phyloP scores from a whole-genome alignment of 306 rosid species.

The Vigna mungo region DNA sequence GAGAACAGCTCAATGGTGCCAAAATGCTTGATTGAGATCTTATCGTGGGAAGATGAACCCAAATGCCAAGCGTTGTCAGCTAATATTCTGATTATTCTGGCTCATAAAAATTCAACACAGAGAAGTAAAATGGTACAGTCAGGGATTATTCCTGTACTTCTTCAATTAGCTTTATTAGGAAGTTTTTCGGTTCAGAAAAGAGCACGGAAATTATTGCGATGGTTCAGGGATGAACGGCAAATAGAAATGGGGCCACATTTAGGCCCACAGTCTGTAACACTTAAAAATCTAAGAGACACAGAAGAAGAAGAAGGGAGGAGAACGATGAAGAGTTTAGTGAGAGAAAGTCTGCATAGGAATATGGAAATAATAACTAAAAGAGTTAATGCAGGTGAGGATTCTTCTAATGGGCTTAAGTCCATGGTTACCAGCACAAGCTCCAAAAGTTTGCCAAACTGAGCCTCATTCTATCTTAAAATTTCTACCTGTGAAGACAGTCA shows the following conservation, averaged over 20 bases:
- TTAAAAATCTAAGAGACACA: conserved; percentile 50
- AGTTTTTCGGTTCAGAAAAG: conserved; percentile 74
- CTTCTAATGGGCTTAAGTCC: conserved; percentile 61
- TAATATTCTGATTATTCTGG: conserved; percentile 74
- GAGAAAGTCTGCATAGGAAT: conserved; percentile 67
- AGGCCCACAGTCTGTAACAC: conserved; percentile 63
- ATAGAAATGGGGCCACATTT: conserved; percentile 71
- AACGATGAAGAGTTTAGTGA: conserved; percentile 81
- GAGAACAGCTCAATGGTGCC: conserved; percentile 64
- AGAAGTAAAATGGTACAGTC: conserved; percentile 63
- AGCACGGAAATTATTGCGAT: conserved; percentile 63
- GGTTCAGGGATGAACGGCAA: conserved; percentile 72
- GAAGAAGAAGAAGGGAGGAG: conserved; percentile 72
- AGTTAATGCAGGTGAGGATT: conserved; percentile 54
- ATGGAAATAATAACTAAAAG: conserved; percentile 70
- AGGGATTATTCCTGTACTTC: conserved; percentile 65
- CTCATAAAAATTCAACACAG: conserved; percentile 72
- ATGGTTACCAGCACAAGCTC: conserved; percentile 73
- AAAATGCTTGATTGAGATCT: conserved; percentile 60
- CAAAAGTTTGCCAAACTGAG: conserved; percentile 54
- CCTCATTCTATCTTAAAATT: not conserved
- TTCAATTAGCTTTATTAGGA: conserved; percentile 70
- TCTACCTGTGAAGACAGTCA: not conserved
- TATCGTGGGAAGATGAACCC: conserved; percentile 75
- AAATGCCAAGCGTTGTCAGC: conserved; percentile 71